These are phyloP conservation scores for Phaffia rhodozyma DNA, from an alignment of 1,284 basidiomycete species.

Conservation along the genomic window DNA sequence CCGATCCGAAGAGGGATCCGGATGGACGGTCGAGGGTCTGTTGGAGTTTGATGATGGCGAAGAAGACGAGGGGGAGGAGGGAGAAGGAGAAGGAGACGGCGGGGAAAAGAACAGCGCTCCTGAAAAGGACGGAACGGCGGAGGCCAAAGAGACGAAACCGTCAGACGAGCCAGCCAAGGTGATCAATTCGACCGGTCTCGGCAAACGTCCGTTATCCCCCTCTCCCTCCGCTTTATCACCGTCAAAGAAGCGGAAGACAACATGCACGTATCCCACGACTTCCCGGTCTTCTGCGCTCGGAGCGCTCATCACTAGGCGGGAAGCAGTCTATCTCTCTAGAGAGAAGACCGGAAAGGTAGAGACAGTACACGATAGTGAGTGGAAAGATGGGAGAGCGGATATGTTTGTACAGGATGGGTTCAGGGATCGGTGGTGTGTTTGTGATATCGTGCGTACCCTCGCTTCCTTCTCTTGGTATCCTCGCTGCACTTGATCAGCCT, in stretches of 20 bases:
- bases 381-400: not conserved
- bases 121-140: not conserved
- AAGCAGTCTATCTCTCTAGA: not conserved
- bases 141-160: not conserved
- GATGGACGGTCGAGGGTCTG: not conserved
- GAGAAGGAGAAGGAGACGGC: not conserved
- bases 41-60: not conserved
- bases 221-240: not conserved
- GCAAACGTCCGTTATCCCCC: not conserved
- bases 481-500: not conserved
- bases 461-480: not conserved
- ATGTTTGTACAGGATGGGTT: slow-evolving; percentile 1
- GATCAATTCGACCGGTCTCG: not conserved
- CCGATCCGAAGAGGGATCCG: too few species aligned
- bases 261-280: not conserved
- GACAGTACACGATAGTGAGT: not conserved
- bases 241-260: not conserved
- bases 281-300: not conserved
- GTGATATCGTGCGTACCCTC: not conserved
- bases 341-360: not conserved
- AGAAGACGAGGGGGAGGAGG: not conserved
- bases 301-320: not conserved
- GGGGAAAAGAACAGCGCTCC: not conserved
- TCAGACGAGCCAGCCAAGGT: not conserved
- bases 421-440: slow-evolving; percentile 5